Evolutionary conservation across 306 rosid species (phyloP).

Genomic region (Cyamopsis tetragonoloba): DNA sequence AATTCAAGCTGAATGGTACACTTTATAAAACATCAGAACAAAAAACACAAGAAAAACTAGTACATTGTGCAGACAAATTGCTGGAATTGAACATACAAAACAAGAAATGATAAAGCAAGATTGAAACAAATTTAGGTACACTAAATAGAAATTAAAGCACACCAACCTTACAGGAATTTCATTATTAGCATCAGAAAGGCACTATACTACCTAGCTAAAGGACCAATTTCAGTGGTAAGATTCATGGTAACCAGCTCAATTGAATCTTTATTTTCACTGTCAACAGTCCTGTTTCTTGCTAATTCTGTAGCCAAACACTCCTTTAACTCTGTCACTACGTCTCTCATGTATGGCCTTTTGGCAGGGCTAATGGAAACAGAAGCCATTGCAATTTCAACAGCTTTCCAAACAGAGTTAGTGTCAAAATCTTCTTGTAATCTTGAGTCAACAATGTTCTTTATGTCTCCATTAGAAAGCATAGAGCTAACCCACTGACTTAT

Average conservation of each 20-base stretch:
- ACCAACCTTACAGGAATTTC: neutral
- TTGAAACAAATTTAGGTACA: neutral
- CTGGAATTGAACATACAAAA: neutral
- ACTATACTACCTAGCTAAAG: constrained; percentile 29
- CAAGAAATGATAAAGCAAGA: too few relatives aligned
- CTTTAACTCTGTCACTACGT: constrained; percentile 41
- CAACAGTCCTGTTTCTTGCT: neutral
- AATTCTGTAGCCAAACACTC: constrained; percentile 37
- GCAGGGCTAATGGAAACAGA: constrained; percentile 28
- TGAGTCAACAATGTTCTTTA: constrained; percentile 40
- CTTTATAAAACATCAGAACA: neutral
- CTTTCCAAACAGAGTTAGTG: constrained; percentile 36
- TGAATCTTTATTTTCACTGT: neutral
- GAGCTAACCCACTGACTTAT: constrained; percentile 39
- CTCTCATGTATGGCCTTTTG: constrained; percentile 49
- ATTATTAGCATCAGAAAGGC: neutral
- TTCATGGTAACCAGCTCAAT: neutral
- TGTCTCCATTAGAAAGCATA: constrained; percentile 34
- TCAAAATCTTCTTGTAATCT: constrained; percentile 26
- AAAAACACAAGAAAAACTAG: neutral
- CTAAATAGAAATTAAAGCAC: constrained; percentile 5
- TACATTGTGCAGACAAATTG: neutral
- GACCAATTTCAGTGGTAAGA: constrained; percentile 1
- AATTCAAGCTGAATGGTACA: too few relatives aligned
- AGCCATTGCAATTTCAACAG: constrained; percentile 46